Conservation (phyloP, 371 early-diverging fungal species). For the Mortierella sp. region DNA sequence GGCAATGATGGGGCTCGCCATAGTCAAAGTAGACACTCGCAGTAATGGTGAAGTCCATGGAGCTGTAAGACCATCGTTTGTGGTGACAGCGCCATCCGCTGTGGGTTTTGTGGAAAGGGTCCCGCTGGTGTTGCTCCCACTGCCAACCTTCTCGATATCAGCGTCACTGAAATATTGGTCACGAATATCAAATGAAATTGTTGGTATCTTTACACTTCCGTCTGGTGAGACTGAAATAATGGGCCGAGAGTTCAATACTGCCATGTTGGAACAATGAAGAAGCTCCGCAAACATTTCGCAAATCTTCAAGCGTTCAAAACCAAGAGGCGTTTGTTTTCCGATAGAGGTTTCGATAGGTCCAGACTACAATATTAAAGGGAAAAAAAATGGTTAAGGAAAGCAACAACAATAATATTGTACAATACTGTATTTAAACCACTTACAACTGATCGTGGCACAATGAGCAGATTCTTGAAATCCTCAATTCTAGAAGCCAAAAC, state of each 20-base stretch:
- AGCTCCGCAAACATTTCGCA: conserved; percentile 97
- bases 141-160: background rate
- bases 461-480: conserved; percentile 74
- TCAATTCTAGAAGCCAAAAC: conserved; percentile 80
- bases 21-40: conserved; percentile 8
- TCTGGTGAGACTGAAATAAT: conserved; percentile 54
- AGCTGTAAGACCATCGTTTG: conserved; percentile 9
- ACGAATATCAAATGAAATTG: conserved; percentile 17
- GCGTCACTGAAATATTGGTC: conserved; percentile 7
- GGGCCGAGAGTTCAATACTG: conserved; percentile 65
- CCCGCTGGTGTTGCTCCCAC: background rate
- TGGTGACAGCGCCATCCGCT: background rate
- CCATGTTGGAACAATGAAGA: conserved; percentile 89
- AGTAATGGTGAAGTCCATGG: conserved; percentile 28
- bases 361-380: conserved; percentile 30
- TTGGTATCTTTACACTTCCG: conserved; percentile 46
- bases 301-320: conserved; percentile 92
- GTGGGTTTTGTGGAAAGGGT: too few species aligned
- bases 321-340: conserved; percentile 82
- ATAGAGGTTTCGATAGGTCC: conserved; percentile 73
- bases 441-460: conserved; percentile 72
- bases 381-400: background rate
- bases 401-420: background rate
- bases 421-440: conserved; percentile 3
- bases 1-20: conserved; percentile 30